phyloP scores from a whole-genome alignment of 768 basidiomycete genomes.

The Kondoa subrosea region DNA sequence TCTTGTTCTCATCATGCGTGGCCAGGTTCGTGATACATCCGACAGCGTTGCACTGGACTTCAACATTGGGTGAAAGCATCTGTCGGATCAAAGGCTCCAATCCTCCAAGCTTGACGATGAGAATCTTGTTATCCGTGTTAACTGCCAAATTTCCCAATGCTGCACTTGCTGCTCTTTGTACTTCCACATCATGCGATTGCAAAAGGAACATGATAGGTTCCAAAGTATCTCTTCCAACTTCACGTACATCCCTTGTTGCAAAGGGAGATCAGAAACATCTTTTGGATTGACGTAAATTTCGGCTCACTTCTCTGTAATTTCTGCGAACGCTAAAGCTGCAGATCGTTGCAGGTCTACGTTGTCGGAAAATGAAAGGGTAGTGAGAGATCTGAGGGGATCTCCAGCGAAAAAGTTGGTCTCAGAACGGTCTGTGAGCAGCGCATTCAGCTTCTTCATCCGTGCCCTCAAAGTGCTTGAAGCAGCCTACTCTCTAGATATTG shows the following conservation, averaged over 20 bases:
- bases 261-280: neutral
- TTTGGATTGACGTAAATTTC: neutral
- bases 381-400: constrained; percentile 75
- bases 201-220: constrained; percentile 96
- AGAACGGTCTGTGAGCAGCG: constrained; percentile 55
- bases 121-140: constrained; percentile 95
- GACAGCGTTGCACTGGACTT: constrained; percentile 98
- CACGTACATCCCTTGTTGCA: constrained; percentile 54
- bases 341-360: constrained; percentile 97
- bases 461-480: neutral
- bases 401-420: constrained; percentile 98
- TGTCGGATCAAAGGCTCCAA: constrained; percentile 94
- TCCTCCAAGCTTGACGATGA: constrained; percentile 93
- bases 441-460: neutral
- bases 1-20: constrained; percentile 99
- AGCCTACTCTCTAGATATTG: constrained; percentile 84
- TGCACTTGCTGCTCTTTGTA: constrained; percentile 92
- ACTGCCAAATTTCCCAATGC: constrained; percentile 95
- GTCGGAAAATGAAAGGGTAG: constrained; percentile 93
- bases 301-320: constrained; percentile 76
- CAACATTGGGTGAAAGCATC: constrained; percentile 96
- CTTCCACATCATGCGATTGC: constrained; percentile 94
- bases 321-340: constrained; percentile 93
- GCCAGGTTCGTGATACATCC: constrained; percentile 98
- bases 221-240: constrained; percentile 87